Evolutionary conservation across 2,329 filamentous ascomycete genomes (phyloP).

Genomic region (Microdochium trichocladiopsis): DNA sequence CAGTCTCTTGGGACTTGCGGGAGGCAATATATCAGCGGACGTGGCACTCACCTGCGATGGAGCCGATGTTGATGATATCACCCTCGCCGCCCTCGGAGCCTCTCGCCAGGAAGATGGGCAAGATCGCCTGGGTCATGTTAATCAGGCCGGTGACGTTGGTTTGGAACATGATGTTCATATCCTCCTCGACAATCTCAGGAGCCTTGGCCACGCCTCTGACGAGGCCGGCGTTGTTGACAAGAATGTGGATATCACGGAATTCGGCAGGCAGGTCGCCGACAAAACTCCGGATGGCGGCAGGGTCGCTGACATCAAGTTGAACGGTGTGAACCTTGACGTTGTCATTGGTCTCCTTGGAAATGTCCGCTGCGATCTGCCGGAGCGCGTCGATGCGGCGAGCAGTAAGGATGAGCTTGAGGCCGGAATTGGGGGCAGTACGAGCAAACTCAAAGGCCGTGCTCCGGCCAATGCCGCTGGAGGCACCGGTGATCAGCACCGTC

Average conservation of each 20-base stretch:
- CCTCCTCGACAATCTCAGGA: constrained; percentile 72
- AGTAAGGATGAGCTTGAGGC: constrained; percentile 79
- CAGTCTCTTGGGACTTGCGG: not conserved
- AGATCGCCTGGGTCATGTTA: constrained; percentile 88
- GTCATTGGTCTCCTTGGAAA: constrained; percentile 66
- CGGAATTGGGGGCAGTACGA: constrained; percentile 62
- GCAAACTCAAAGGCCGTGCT: constrained; percentile 91
- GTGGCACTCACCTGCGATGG: constrained; percentile 33
- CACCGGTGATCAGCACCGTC: constrained; percentile 86
- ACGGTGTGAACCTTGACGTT: constrained; percentile 79
- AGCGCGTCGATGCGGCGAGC: constrained; percentile 76
- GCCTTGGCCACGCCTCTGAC: constrained; percentile 84
- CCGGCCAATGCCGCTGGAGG: constrained; percentile 84
- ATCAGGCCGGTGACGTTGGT: constrained; percentile 95
- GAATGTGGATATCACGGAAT: constrained; percentile 76
- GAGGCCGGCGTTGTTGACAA: constrained; percentile 94
- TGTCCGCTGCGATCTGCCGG: constrained; percentile 68
- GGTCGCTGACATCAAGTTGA: constrained; percentile 79
- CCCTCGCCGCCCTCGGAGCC: constrained; percentile 67
- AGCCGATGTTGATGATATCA: constrained; percentile 89
- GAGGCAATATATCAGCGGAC: not conserved
- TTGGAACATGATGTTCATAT: constrained; percentile 80
- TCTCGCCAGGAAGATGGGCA: constrained; percentile 74
- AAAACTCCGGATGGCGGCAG: constrained; percentile 66
- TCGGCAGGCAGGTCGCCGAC: constrained; percentile 69